phyloP scores from a whole-genome alignment of 805 yeast genomes.

The Metschnikowia kunwiensis region DNA sequence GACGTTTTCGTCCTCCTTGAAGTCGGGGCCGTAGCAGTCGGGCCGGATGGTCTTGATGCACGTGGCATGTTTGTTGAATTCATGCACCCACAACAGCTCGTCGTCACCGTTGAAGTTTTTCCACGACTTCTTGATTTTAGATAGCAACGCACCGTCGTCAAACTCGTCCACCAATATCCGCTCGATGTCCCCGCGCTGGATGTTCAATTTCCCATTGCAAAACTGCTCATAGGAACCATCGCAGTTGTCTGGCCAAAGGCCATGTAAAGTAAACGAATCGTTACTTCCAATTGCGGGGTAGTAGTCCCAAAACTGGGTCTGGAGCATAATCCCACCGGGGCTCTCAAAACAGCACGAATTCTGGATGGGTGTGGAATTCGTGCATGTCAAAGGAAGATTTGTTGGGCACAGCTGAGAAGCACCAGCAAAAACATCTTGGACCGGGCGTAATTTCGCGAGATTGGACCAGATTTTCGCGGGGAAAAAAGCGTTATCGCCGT shows the following conservation, averaged over 20 bases:
- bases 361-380: constrained; percentile 47
- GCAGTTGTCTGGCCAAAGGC: constrained; percentile 44
- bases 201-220: constrained; percentile 32
- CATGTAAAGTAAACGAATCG: constrained; percentile 42
- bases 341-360: constrained; percentile 48
- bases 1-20: constrained; percentile 22
- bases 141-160: constrained; percentile 24
- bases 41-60: constrained; percentile 41
- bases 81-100: constrained; percentile 41
- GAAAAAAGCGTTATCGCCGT: background rate
- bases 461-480: constrained; percentile 1
- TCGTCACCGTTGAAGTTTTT: constrained; percentile 35
- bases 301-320: constrained; percentile 44
- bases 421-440: constrained; percentile 1
- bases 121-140: constrained; percentile 27
- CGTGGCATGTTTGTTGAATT: constrained; percentile 45
- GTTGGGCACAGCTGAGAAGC: constrained; percentile 13
- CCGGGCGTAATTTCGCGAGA: background rate
- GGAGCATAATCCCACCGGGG: constrained; percentile 39
- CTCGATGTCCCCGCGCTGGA: constrained; percentile 21
- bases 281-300: constrained; percentile 31
- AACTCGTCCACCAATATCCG: constrained; percentile 28
- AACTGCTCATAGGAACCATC: constrained; percentile 38
- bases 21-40: constrained; percentile 31
- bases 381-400: constrained; percentile 53